Evolutionary conservation across 495 filamentous ascomycete species (phyloP), one percentile per base, ranked within the genome.

Genomic region (Penicillium canariense): DNA sequence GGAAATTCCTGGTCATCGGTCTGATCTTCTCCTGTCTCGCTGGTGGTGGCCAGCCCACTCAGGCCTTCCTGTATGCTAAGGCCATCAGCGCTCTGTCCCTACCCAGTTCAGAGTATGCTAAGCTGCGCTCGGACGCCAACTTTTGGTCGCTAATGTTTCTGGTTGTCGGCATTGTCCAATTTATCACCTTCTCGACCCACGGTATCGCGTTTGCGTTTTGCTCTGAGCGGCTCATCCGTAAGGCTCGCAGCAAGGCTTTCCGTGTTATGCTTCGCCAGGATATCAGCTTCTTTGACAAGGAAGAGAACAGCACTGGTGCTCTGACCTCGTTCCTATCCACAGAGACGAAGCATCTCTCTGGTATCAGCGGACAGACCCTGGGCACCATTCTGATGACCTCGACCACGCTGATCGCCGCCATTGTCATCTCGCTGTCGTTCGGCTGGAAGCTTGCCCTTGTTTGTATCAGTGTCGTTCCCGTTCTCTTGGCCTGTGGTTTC

Each of bases 141-240:
- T 97, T 97, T 70, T 98, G 94, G 93, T 84, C 82, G 31, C 68
- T 85, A 52, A 96, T 98, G 91, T 98, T 94, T 68, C 80, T 97
- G 20, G 91, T 97, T 81, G 81, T 96, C n/a, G 94, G 88, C 14
- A 67, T 96, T 40, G 80, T 85, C 26, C 83, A 88, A 63, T 84
- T 96, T 54, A 64, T 93, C 46, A 81, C 84, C 2, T 88, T 88
- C 59, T 73, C 78, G 30, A 63, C 62, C 31, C 87, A 93, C 58
- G 92, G 90, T 34, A 55, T 88, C 18, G 77, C 83, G 4, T 95
- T 97, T 54, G 91, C 89, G 6, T 87, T 86, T 61, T 91, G 88
- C 73, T 95, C 88, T 2, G 90, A 95, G 69, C 72, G 84, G 20
- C 80, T 97, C 31, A 81, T 97, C 51, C 87, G 89, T 65, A 84